Percentiles rank a stretch among this genome's conserved stretches.
Conservation (phyloP, 2,329 filamentous ascomycete genomes). For the Fusarium euwallaceae region DNA sequence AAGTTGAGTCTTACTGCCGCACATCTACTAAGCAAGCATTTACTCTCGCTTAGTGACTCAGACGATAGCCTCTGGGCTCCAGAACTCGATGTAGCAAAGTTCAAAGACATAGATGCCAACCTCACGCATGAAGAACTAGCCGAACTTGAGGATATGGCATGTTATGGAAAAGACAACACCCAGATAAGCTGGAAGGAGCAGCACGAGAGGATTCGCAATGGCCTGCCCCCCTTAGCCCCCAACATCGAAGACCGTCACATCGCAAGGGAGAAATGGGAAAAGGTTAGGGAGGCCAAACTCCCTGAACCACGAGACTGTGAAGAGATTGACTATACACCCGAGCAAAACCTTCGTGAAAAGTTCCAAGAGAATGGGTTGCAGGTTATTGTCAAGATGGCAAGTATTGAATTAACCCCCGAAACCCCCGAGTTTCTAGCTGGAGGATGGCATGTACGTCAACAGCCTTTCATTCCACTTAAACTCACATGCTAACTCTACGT, state of each 20-base stretch:
- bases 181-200: neutral
- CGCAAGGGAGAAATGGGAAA: slow-evolving; percentile 5
- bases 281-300: neutral
- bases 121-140: neutral
- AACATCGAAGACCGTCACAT: slow-evolving; percentile 9
- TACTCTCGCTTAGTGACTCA: too few species aligned
- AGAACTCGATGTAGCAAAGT: neutral
- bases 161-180: neutral
- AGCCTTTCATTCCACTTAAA: too few species aligned
- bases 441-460: neutral
- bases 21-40: too few species aligned
- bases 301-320: neutral
- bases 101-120: neutral
- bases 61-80: neutral
- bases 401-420: slow-evolving; percentile 7
- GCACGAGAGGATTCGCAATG: neutral
- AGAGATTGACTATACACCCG: neutral
- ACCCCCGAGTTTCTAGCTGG: neutral
- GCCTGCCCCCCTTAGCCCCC: neutral
- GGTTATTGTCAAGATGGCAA: slow-evolving; percentile 15
- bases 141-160: neutral
- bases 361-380: neutral
- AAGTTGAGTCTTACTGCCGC: too few species aligned
- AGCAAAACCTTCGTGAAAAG: neutral
- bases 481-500: neutral